phyloP scores from a whole-genome alignment of 129 eudicot species.

The Flaveria trinervia region DNA sequence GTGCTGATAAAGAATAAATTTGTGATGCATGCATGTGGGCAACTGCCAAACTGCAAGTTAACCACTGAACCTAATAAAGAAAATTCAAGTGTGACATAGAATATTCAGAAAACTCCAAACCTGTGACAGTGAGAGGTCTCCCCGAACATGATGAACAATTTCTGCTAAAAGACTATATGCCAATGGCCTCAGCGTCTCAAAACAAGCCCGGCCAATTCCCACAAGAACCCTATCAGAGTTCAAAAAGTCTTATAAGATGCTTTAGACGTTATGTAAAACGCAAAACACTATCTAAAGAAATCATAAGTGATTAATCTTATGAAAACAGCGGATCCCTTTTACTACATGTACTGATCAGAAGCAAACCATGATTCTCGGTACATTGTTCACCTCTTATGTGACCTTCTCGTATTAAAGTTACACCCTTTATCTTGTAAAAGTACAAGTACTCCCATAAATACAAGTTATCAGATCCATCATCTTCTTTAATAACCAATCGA shows the following conservation, averaged over 20 bases:
- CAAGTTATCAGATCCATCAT: background rate
- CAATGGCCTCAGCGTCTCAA: conserved; percentile 91
- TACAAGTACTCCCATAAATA: background rate
- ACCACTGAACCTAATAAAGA: conserved; percentile 1
- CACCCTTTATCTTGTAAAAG: conserved; percentile 7
- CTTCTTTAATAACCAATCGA: background rate
- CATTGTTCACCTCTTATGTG: conserved; percentile 9
- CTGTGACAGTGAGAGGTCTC: conserved; percentile 91
- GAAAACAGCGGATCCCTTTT: conserved; percentile 19
- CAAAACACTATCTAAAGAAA: conserved; percentile 6
- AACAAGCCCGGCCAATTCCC: conserved; percentile 99
- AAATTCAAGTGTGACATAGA: background rate
- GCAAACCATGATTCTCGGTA: conserved; percentile 17
- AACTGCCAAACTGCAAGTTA: conserved; percentile 6
- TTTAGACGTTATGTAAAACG: conserved; percentile 22
- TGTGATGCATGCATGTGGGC: background rate
- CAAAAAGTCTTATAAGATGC: conserved; percentile 24
- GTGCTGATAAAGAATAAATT: conserved; percentile 12
- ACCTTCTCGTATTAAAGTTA: conserved; percentile 5
- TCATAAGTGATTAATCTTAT: background rate
- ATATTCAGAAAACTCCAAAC: conserved; percentile 37
- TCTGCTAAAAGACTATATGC: conserved; percentile 97
- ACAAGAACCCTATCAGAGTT: conserved; percentile 75
- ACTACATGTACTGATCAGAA: conserved; percentile 11
- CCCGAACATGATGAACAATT: conserved; percentile 96